These are phyloP conservation scores for Ophiostoma montium DNA, from an alignment of 2,329 filamentous ascomycete species.

Conservation along the genomic window DNA sequence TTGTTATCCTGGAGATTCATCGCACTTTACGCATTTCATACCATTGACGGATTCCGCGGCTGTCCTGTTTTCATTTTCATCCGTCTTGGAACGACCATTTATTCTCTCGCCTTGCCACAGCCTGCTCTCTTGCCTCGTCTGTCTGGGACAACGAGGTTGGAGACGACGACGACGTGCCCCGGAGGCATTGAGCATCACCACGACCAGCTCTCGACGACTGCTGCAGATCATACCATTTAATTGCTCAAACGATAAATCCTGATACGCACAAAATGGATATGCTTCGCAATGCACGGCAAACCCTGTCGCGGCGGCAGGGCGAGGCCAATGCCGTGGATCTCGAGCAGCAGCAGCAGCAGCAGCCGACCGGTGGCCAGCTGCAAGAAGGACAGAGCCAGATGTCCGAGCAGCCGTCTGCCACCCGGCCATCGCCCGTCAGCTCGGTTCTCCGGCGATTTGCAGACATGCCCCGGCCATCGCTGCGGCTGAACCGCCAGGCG, in stretches of 20 bases:
- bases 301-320: conserved; percentile 11
- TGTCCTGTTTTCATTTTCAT: neutral
- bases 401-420: neutral
- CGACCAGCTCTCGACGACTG: too few relatives aligned
- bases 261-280: conserved; percentile 8
- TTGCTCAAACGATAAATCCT: too few relatives aligned
- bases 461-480: conserved; percentile 16
- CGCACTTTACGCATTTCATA: too few relatives aligned
- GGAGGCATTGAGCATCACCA: neutral
- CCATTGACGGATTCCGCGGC: too few relatives aligned
- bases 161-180: neutral
- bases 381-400: neutral
- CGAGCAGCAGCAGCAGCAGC: conserved; percentile 14
- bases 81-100: too few relatives aligned
- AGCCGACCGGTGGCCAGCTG: conserved; percentile 1
- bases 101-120: neutral
- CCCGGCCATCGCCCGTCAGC: conserved; percentile 5
- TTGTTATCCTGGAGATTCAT: too few relatives aligned
- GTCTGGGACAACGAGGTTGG: neutral
- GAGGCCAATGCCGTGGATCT: conserved; percentile 14
- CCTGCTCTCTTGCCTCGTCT: neutral
- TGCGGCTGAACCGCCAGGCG: conserved; percentile 16
- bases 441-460: conserved; percentile 17
- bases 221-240: too few relatives aligned
- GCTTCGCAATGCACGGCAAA: conserved; percentile 12